Conservation (phyloP, 2,329 filamentous ascomycete genomes). For the Drechslerella coelobrocha region DNA sequence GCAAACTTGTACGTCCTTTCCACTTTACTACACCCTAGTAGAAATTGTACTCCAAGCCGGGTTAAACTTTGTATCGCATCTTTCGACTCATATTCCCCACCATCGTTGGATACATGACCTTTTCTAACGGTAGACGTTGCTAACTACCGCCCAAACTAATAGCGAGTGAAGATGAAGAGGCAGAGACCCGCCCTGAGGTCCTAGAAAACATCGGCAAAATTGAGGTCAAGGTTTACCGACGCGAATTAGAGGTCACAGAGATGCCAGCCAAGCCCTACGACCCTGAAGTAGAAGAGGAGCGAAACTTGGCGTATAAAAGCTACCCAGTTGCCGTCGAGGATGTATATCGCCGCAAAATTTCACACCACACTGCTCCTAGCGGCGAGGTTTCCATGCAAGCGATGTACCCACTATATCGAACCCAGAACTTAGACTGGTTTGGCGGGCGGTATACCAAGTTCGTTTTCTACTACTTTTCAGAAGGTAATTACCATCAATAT, state of each 20-base stretch:
- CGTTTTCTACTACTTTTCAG: constrained; percentile 19
- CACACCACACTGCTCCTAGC: constrained; percentile 7
- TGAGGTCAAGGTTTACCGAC: not conserved
- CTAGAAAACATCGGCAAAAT: constrained; percentile 23
- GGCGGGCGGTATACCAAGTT: constrained; percentile 3
- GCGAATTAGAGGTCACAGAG: not conserved
- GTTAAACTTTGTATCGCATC: too few species aligned
- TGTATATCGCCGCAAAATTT: not conserved
- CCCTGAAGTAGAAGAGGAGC: too few species aligned
- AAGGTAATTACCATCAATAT: constrained; percentile 5
- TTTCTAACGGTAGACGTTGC: too few species aligned
- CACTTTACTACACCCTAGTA: too few species aligned
- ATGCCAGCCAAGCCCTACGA: not conserved
- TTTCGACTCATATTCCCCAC: too few species aligned
- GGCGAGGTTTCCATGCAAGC: not conserved
- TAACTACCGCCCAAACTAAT: not conserved
- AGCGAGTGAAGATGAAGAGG: not conserved
- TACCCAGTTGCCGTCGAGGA: not conserved
- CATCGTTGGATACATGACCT: too few species aligned
- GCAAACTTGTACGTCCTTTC: too few species aligned
- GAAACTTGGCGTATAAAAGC: too few species aligned
- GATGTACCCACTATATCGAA: not conserved
- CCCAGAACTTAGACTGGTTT: not conserved
- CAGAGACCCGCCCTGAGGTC: not conserved
- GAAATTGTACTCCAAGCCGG: too few species aligned